Evolutionary conservation across 805 yeast species (phyloP), one percentile per base, ranked within the genome.

Genomic region (Schizosaccharomyces pombe): DNA sequence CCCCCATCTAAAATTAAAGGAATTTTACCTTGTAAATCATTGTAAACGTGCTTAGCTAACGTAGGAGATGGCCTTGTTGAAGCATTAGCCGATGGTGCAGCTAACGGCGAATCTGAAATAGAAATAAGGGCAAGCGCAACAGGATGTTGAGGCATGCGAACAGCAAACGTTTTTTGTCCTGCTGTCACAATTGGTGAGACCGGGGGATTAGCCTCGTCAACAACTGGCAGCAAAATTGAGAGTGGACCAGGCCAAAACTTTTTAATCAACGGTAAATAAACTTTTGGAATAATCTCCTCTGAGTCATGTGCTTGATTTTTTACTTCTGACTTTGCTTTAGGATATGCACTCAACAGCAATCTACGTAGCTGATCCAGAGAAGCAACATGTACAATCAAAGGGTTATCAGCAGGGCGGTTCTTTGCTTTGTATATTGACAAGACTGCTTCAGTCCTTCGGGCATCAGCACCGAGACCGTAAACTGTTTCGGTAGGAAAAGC

Each of bases 401-500:
- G 98, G 62, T 91, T 91, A 66, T 91, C 98, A 4, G 93, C 78
- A 0, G 98, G 98, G 58, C 98, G 72, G 63, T 86, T 85, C 62
- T 91, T 91, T 29, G 96, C 97, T 28, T 66, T 71, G 65, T 86
- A 91, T 8, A 91, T 91, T 49, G 79, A 75, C 56, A 67, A 64
- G 1, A 87, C 95, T 0, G 93, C 75, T 4, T 75, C 77, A 54
- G 85, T 85, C 55, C 71, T 73, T 53, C 84, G 68, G 0, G 94
- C 83, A 2, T 87, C 80, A 0, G 91, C 98, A 0, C 95, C 98
- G 0, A 91, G 72, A 0, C 98, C 98, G 65, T 91, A 91, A 0
- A 91, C 98, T 0, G 98, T 91, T 63, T 91, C 98, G 0, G 98
- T 85, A 1, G 98, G 98, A 61, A 91, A 87, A 0, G 89, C 97